Evolutionary conservation across 192 early-diverging fungal species (phyloP), one percentile per base, ranked within the genome.

Genomic region (Paraglomus occultum): DNA sequence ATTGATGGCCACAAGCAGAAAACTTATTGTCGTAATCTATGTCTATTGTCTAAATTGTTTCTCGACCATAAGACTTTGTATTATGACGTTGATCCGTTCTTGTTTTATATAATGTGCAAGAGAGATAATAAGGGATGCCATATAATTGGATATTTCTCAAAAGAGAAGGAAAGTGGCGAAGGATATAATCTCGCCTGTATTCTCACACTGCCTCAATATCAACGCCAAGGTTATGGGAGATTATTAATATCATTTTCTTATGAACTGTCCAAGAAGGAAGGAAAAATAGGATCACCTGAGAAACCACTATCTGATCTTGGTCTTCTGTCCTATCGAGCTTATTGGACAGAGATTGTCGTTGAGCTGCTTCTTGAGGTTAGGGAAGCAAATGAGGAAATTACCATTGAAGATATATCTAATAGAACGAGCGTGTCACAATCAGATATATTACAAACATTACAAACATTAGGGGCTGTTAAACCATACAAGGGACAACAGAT

Each of bases 141-240:
- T 74, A 76, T 98, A 40, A 89, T 99, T 61, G 97, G 97, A 6
- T 99, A 99, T 76, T 99, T 99, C 76, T 96, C 94, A 57, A 99
- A 99, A 76, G 97, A 99, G 72, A 99, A 99, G 80, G 96, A 96
- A 74, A 94, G 92, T 1, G 80, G 89, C 1, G 94, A 97, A 59
- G 92, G 94, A 60, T 99, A 97, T 83, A 99, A 99, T 77, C 82
- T 99, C 22, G 96, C 97, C 0, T 99, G 97, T 81, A 99, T 99
- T 68, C 75, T 99, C 59, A 99, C 97, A 10, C 83, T 99, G 64
- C 97, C 97, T 11, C 95, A 97, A 74, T 90, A 95, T 73, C 97
- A 99, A 82, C 83, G 96, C 31, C 91, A 88, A 87, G 97, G 97
- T 17, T 99, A 88, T 74, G 97, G 97, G 5, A 91, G 94, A 46